Conservation (phyloP, 345 rosid species). For the Brassica nigra region DNA sequence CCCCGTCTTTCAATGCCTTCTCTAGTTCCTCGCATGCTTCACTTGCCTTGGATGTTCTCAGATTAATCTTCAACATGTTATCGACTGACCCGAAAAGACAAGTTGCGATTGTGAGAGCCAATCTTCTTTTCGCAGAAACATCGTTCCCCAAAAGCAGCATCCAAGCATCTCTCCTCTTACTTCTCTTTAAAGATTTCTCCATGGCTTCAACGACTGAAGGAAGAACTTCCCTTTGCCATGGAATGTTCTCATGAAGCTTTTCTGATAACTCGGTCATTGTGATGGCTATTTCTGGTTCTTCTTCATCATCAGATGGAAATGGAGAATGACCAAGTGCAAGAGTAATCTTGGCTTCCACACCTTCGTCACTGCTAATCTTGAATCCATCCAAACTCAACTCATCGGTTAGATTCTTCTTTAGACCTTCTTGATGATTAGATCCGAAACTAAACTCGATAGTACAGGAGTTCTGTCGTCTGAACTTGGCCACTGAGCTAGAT, state of each 20-base stretch:
- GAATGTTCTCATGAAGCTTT: constrained; percentile 61
- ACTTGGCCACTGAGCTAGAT: constrained; percentile 56
- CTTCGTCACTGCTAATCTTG: constrained; percentile 51
- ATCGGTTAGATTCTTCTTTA: constrained; percentile 37
- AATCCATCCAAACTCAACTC: constrained; percentile 65
- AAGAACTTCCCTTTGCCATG: constrained; percentile 70
- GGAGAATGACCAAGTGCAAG: constrained; percentile 72
- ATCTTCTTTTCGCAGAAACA: constrained; percentile 66
- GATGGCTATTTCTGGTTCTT: constrained; percentile 7
- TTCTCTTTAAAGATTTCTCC: constrained; percentile 38
- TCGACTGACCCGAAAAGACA: constrained; percentile 57
- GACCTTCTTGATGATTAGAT: constrained; percentile 26
- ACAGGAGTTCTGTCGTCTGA: constrained; percentile 69
- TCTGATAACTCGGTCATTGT: constrained; percentile 35
- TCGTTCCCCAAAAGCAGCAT: constrained; percentile 72
- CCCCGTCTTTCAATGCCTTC: constrained; percentile 37
- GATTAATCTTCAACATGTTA: constrained; percentile 49
- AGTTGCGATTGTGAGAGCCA: constrained; percentile 65
- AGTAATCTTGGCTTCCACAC: constrained; percentile 66
- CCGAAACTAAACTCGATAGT: constrained; percentile 65
- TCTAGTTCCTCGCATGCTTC: constrained; percentile 43
- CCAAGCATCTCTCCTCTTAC: constrained; percentile 50
- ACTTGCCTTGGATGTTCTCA: constrained; percentile 32
- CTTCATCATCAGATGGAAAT: constrained; percentile 45
- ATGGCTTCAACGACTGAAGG: constrained; percentile 56